phyloP scores from a whole-genome alignment of 2,329 filamentous ascomycete species.

The Furcasterigmium furcatum region DNA sequence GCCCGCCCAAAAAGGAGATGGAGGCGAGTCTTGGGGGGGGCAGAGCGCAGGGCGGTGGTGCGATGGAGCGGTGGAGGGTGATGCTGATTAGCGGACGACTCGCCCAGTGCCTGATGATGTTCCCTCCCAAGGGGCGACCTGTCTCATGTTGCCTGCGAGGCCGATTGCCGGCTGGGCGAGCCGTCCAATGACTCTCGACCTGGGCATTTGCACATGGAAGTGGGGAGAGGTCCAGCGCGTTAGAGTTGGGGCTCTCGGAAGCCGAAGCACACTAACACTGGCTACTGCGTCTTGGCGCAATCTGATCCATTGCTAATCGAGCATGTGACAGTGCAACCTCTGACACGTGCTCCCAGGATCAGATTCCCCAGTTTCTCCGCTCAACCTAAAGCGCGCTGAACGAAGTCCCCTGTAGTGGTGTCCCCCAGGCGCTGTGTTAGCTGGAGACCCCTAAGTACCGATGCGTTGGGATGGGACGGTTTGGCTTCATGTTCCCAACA shows the following conservation, averaged over 20 bases:
- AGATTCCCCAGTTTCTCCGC: too few species aligned
- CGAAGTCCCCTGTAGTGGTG: too few species aligned
- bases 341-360: slow-evolving; percentile 14
- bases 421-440: too few species aligned
- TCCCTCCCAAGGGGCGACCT: too few species aligned
- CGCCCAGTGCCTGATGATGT: too few species aligned
- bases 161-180: slow-evolving; percentile 10
- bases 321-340: slow-evolving; percentile 13
- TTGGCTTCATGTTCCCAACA: too few species aligned
- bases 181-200: slow-evolving; percentile 5
- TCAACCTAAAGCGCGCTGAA: too few species aligned
- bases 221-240: neutral
- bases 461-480: too few species aligned
- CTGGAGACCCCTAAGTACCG: too few species aligned
- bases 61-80: neutral
- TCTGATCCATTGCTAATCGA: slow-evolving; percentile 8
- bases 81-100: neutral
- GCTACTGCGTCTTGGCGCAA: slow-evolving; percentile 4
- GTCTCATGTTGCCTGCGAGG: slow-evolving; percentile 9
- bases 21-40: neutral
- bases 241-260: neutral
- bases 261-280: neutral
- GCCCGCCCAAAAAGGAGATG: neutral
- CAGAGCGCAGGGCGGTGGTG: too few species aligned
- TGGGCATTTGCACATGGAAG: slow-evolving; percentile 2